Base-by-base conservation (phyloP, 176 grass and related monocot species). In the Avena atlantica region DNA sequence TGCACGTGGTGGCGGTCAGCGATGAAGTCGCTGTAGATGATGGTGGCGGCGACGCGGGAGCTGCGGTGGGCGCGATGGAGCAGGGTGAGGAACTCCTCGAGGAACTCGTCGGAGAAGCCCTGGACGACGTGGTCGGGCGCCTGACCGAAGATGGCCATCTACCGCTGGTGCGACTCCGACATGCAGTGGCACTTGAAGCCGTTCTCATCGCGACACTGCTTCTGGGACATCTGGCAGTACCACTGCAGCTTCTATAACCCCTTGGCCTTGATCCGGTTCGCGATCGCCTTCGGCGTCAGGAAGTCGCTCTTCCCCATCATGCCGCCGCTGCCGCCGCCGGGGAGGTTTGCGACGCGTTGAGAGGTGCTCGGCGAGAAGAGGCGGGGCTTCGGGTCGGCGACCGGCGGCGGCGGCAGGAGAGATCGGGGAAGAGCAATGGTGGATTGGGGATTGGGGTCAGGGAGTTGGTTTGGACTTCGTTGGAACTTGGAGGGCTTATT, bases 161-260 rank as follows among this genome's bases (percentile, higher is more conserved):
- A 91, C 20, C 95, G 95, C 88, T 98, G 96, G 88, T 95, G 96
- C 61, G 89, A 91, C 81, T 96, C 96, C 76, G 93, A 94, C 88
- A 98, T 88, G 90, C 90, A 94, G 60, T 98, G 96, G 87, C 96
- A 96, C 81, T 98, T 98, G 92, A 96, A 98, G 3, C 93, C 93
- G 70, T 96, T 98, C 87, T 98, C 93, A 65, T 96, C 89, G 3
- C 88, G 92, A 70, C 93, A 98, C 81, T 94, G 93, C 88, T 98
- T 98, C 84, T 95, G 93, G 83, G 92, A 98, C 96, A 98, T 98
- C 92, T 98, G 96, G 70, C 96, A 98, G 64, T 98, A 98, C 96
- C 96, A 98, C 17, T 93, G 87, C 50, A 98, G 86, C 78, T 98
- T 98, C 81, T 95, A 93, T 84, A 98, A 36, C 5, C 93, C 93